Conservation (phyloP, 192 early-diverging fungal genomes). For the Coemansia sp. region DNA sequence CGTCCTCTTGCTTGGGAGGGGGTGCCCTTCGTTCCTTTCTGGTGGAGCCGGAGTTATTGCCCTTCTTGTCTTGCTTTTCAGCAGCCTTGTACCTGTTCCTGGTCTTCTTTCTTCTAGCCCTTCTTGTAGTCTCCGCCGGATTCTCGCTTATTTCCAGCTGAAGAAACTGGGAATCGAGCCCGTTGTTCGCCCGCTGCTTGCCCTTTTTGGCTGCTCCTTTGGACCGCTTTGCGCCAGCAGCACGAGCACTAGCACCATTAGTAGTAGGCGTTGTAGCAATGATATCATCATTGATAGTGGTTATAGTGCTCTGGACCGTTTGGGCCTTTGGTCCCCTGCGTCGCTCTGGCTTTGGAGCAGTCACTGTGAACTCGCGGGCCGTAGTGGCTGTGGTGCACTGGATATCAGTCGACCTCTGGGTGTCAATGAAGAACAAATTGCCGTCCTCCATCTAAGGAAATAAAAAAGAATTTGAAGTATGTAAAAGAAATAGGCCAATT, state of each 20-base stretch:
- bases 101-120: not conserved
- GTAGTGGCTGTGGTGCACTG: constrained; percentile 7
- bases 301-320: not conserved
- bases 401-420: constrained; percentile 14
- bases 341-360: not conserved
- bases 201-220: not conserved
- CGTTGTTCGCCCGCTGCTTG: not conserved
- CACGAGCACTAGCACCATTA: not conserved
- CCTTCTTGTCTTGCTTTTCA: constrained; percentile 7
- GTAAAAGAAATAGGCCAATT: not conserved
- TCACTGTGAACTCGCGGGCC: constrained; percentile 17
- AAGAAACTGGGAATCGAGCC: constrained; percentile 35
- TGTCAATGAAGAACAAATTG: constrained; percentile 49
- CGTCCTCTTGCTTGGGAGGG: not conserved
- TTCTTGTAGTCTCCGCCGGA: not conserved
- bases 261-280: not conserved
- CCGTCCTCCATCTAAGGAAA: constrained; percentile 25
- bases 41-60: not conserved
- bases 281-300: constrained; percentile 27
- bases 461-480: too few relatives aligned
- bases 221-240: not conserved
- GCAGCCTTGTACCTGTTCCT: constrained; percentile 9
- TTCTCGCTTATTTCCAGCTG: constrained; percentile 19
- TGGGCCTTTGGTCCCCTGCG: not conserved
- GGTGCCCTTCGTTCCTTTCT: constrained; percentile 10